These are phyloP conservation scores for Ophiostoma fasciatum DNA, from an alignment of 2,329 filamentous ascomycete species.

Conservation along the genomic window DNA sequence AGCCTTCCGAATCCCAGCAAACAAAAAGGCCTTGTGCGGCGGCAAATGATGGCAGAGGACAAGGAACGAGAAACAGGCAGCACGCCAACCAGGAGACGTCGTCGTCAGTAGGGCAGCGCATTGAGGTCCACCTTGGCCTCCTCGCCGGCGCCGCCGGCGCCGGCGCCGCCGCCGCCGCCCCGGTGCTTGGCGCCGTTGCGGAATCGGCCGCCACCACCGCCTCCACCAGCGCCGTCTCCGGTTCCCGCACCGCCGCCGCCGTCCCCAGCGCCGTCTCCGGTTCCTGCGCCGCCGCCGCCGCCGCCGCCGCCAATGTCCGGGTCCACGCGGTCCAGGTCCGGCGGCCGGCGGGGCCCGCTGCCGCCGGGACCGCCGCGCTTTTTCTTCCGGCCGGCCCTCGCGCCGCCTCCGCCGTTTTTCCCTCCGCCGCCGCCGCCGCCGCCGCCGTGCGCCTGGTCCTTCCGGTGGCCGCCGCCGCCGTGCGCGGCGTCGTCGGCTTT, in stretches of 20 bases:
- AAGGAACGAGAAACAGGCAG: not conserved
- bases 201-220: not conserved
- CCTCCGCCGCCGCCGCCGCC: not conserved
- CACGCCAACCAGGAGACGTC: too few species aligned
- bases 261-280: not conserved
- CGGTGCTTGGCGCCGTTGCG: conserved; percentile 5
- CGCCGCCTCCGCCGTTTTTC: not conserved
- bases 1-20: too few species aligned
- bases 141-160: conserved; percentile 4
- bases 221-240: conserved; percentile 1
- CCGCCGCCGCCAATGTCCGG: conserved; percentile 11
- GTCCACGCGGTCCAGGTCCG: conserved; percentile 12
- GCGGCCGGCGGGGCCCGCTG: conserved; percentile 6
- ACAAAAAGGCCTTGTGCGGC: not conserved
- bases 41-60: not conserved
- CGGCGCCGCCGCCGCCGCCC: conserved; percentile 1
- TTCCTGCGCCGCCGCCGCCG: not conserved
- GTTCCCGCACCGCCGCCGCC: not conserved
- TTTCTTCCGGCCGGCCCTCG: conserved; percentile 9
- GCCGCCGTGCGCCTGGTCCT: not conserved
- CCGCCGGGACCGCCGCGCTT: conserved; percentile 9
- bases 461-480: not conserved
- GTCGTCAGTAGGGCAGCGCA: conserved; percentile 9
- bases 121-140: conserved; percentile 12
- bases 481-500: conserved; percentile 4